Percentiles rank a stretch among this genome's conserved stretches.
Evolutionary conservation across 1,284 basidiomycete species (phyloP).

Genomic region (Coniferiporia sulphurascens): DNA sequence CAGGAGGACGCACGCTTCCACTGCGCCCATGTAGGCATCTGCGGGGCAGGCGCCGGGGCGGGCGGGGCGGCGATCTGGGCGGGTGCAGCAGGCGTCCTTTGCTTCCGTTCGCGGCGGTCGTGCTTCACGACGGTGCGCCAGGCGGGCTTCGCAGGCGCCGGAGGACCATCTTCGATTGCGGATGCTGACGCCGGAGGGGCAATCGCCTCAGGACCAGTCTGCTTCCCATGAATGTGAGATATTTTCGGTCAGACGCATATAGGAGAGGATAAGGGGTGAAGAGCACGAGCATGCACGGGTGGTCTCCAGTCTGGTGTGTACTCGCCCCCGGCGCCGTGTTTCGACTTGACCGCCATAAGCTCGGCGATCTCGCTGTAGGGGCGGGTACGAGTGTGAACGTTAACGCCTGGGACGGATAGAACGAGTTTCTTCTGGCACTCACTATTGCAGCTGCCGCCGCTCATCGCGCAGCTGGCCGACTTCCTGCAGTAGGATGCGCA

Average conservation of each 20-base stretch:
- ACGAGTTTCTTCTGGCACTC: constrained; percentile 27
- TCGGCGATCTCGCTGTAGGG: constrained; percentile 62
- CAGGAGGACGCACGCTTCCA: constrained; percentile 57
- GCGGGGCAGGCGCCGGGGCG: constrained; percentile 35
- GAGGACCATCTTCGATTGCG: constrained; percentile 32
- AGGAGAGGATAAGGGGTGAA: constrained; percentile 13
- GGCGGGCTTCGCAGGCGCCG: constrained; percentile 52
- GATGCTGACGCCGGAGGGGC: constrained; percentile 33
- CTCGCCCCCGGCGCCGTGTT: constrained; percentile 65
- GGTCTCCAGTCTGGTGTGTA: constrained; percentile 64
- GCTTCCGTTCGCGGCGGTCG: constrained; percentile 37
- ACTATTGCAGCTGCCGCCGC: constrained; percentile 64
- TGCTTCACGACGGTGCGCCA: constrained; percentile 69
- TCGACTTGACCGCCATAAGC: constrained; percentile 69
- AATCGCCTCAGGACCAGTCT: constrained; percentile 27
- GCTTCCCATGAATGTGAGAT: constrained; percentile 18
- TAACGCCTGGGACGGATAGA: not conserved
- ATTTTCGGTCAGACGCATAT: constrained; percentile 23
- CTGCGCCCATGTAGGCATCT: constrained; percentile 67
- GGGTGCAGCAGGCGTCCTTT: constrained; percentile 36
- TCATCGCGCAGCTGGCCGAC: constrained; percentile 74
- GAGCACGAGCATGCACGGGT: constrained; percentile 33
- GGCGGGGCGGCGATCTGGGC: constrained; percentile 35
- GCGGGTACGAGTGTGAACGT: not conserved
- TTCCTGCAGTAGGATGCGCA: constrained; percentile 57